Evolutionary conservation across 2,329 filamentous ascomycete genomes (phyloP).

Genomic region (Onygenales sp.): DNA sequence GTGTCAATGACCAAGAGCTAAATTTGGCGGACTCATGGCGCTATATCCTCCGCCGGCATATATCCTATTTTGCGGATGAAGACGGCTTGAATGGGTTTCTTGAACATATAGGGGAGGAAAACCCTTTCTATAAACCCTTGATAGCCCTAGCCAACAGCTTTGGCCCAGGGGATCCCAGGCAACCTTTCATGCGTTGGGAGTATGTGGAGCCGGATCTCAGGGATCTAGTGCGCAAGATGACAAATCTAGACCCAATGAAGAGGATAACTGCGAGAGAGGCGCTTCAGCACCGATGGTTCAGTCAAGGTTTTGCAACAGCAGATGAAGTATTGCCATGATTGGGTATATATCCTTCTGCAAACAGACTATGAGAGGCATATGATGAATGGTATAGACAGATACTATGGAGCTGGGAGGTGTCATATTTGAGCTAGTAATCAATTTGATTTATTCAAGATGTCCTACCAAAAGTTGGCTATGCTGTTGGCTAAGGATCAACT

Average conservation of each 20-base stretch:
- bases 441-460: no score
- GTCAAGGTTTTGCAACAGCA: conserved; percentile 3
- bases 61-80: conserved; percentile 39
- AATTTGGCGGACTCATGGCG: conserved; percentile 16
- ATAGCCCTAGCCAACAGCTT: conserved; percentile 29
- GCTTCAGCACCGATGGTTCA: conserved; percentile 23
- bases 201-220: conserved; percentile 27
- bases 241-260: conserved; percentile 21
- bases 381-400: no score
- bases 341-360: no score
- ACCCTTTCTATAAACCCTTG: conserved; percentile 31
- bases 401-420: no score
- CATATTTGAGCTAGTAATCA: no score
- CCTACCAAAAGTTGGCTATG: no score
- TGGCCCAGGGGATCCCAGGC: conserved; percentile 27
- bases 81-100: conserved; percentile 32
- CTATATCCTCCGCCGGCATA: conserved; percentile 24
- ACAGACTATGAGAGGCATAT: no score
- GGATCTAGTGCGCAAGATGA: conserved; percentile 22
- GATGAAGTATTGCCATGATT: not conserved
- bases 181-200: conserved; percentile 33
- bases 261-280: conserved; percentile 24
- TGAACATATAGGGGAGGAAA: conserved; percentile 30
- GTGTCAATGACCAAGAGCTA: conserved; percentile 15
- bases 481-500: no score